phyloP scores from a whole-genome alignment of 2,329 filamentous ascomycete genomes.

The Claviceps sp. region DNA sequence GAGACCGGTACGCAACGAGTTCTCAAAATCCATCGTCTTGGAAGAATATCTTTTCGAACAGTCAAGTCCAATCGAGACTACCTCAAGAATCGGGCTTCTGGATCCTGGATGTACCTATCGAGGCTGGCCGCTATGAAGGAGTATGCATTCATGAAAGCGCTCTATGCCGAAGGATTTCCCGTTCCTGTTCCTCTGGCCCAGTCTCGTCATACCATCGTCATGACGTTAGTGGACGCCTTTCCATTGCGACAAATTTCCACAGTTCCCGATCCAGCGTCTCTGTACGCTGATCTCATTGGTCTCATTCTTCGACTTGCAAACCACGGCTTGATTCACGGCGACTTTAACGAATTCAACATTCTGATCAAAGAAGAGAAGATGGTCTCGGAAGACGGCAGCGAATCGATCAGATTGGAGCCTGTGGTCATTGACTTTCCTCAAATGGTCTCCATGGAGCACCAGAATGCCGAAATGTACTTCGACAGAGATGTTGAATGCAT shows the following conservation, averaged over 20 bases:
- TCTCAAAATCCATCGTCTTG: slow-evolving; percentile 90
- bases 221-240: slow-evolving; percentile 86
- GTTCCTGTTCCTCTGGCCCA: slow-evolving; percentile 82
- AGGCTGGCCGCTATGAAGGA: slow-evolving; percentile 87
- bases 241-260: slow-evolving; percentile 78
- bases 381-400: slow-evolving; percentile 25
- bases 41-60: slow-evolving; percentile 90
- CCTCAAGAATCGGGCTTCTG: slow-evolving; percentile 63
- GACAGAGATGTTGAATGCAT: slow-evolving; percentile 91
- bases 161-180: slow-evolving; percentile 72
- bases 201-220: slow-evolving; percentile 90
- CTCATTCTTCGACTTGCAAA: slow-evolving; percentile 74
- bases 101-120: slow-evolving; percentile 97
- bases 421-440: slow-evolving; percentile 96
- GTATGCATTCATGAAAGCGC: slow-evolving; percentile 82
- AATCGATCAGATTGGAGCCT: slow-evolving; percentile 48
- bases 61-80: slow-evolving; percentile 96
- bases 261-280: slow-evolving; percentile 67
- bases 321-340: slow-evolving; percentile 87
- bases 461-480: slow-evolving; percentile 94
- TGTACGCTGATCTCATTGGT: slow-evolving; percentile 84
- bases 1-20: slow-evolving; percentile 64
- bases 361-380: slow-evolving; percentile 64
- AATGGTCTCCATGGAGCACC: slow-evolving; percentile 91
- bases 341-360: slow-evolving; percentile 99